Conservation (phyloP, 2,329 filamentous ascomycete genomes). For the Aspergillus sergii region DNA sequence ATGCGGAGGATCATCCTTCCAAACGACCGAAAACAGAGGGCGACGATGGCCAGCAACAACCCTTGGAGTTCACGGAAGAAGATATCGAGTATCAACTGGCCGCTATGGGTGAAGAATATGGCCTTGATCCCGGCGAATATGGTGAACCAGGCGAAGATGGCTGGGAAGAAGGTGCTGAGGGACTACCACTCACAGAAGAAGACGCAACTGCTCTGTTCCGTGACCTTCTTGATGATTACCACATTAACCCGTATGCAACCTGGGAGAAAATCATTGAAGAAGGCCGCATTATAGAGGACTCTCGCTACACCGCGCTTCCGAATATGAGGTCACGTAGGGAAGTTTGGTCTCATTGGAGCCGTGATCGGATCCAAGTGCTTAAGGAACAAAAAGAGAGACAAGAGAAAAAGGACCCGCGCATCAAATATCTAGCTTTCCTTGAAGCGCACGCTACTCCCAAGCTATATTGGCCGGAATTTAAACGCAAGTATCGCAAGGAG, state of each 20-base stretch:
- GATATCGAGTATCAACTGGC: conserved; percentile 92
- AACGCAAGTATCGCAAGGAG: conserved; percentile 84
- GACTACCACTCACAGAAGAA: conserved; percentile 69
- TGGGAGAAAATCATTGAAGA: conserved; percentile 91
- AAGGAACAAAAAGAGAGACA: conserved; percentile 73
- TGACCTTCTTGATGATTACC: conserved; percentile 80
- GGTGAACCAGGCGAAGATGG: conserved; percentile 60
- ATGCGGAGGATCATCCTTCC: conserved; percentile 52
- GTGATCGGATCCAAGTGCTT: conserved; percentile 71
- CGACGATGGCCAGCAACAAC: conserved; percentile 48
- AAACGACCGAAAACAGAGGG: conserved; percentile 58
- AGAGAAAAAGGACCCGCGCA: conserved; percentile 78
- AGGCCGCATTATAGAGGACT: conserved; percentile 78
- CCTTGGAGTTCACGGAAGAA: conserved; percentile 85
- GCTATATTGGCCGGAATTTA: conserved; percentile 97
- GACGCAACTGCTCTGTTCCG: conserved; percentile 80
- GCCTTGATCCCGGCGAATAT: conserved; percentile 75
- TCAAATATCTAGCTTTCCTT: conserved; percentile 80
- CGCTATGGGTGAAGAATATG: conserved; percentile 85
- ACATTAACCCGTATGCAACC: conserved; percentile 81
- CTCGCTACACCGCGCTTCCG: conserved; percentile 78
- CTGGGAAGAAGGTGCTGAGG: conserved; percentile 73
- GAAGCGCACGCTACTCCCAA: conserved; percentile 83
- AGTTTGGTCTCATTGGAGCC: conserved; percentile 81
- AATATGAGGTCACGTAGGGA: conserved; percentile 82